phyloP scores from a whole-genome alignment of 2,329 filamentous ascomycete genomes.

The Pseudogymnoascus sp. region DNA sequence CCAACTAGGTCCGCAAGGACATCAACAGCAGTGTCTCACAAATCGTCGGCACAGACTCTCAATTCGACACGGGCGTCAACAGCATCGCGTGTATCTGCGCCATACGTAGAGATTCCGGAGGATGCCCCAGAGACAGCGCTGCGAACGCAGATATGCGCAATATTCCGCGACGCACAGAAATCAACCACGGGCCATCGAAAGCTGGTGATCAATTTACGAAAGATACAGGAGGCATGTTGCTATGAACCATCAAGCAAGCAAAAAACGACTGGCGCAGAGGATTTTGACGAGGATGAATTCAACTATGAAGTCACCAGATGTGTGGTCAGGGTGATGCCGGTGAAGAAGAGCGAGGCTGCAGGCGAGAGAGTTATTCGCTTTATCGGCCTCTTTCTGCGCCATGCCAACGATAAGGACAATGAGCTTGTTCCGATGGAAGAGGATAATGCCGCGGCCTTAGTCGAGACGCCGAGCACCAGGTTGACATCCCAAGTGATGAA shows the following conservation, averaged over 20 bases:
- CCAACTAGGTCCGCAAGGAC: conserved; percentile 31
- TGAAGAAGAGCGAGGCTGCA: conserved; percentile 85
- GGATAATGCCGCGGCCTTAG: conserved; percentile 61
- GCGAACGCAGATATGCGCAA: conserved; percentile 61
- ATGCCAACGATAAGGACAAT: conserved; percentile 62
- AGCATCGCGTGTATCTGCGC: conserved; percentile 30
- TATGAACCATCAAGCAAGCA: conserved; percentile 52
- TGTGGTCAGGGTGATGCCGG: conserved; percentile 68
- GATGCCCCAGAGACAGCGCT: conserved; percentile 64
- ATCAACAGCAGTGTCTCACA: conserved; percentile 31
- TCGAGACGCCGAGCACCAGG: conserved; percentile 76
- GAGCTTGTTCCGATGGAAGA: conserved; percentile 53
- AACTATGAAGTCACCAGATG: conserved; percentile 79
- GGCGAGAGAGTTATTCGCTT: conserved; percentile 83
- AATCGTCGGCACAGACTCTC: conserved; percentile 32
- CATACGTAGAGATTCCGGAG: conserved; percentile 50
- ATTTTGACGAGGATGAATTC: conserved; percentile 79
- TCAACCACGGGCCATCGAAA: conserved; percentile 88
- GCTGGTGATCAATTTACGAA: conserved; percentile 75
- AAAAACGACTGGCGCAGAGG: conserved; percentile 45
- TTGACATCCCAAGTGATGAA: conserved; percentile 68
- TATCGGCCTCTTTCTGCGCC: conserved; percentile 73
- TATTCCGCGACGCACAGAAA: conserved; percentile 77
- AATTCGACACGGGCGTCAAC: conserved; percentile 32
- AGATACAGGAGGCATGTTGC: conserved; percentile 80